A percentile compares a stretch with the other conserved stretches of the same genome.
phyloP scores from a whole-genome alignment of 176 grass and related monocot species.

The Triticum timopheevii region DNA sequence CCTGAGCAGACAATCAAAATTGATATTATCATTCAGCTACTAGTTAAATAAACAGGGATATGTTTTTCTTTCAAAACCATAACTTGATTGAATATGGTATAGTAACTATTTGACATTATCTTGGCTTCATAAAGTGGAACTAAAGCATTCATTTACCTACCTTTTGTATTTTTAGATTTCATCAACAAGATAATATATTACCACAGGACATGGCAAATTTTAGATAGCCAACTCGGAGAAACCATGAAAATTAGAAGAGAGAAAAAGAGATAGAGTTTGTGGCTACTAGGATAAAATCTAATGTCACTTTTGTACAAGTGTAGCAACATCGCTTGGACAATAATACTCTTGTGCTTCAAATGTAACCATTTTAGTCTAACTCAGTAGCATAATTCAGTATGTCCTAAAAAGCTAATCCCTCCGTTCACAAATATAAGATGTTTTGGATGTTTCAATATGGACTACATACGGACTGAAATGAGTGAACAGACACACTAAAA shows the following conservation, averaged over 20 bases:
- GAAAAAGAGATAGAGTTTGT: not conserved
- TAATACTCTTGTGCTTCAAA: not conserved
- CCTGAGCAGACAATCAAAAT: slow-evolving; percentile 49
- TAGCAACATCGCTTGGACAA: not conserved
- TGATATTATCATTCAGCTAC: slow-evolving; percentile 26
- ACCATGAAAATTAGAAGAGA: not conserved
- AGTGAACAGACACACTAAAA: too few relatives aligned
- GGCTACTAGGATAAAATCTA: not conserved
- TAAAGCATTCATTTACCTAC: not conserved
- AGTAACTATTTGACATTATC: not conserved
- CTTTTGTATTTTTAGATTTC: not conserved
- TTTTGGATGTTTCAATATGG: too few relatives aligned
- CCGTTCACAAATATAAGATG: too few relatives aligned
- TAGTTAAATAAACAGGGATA: slow-evolving; percentile 1
- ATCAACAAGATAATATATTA: slow-evolving; percentile 4
- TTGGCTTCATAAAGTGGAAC: not conserved
- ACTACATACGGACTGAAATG: too few relatives aligned
- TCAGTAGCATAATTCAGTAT: not conserved
- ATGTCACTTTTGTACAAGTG: not conserved
- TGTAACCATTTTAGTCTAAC: not conserved
- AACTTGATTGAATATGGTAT: slow-evolving; percentile 7
- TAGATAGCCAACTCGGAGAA: not conserved
- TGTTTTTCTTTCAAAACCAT: not conserved
- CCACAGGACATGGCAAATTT: not conserved
- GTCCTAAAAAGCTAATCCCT: not conserved